Base-by-base conservation (phyloP, 495 filamentous ascomycete species). In the Trichoderma asperelloides region DNA sequence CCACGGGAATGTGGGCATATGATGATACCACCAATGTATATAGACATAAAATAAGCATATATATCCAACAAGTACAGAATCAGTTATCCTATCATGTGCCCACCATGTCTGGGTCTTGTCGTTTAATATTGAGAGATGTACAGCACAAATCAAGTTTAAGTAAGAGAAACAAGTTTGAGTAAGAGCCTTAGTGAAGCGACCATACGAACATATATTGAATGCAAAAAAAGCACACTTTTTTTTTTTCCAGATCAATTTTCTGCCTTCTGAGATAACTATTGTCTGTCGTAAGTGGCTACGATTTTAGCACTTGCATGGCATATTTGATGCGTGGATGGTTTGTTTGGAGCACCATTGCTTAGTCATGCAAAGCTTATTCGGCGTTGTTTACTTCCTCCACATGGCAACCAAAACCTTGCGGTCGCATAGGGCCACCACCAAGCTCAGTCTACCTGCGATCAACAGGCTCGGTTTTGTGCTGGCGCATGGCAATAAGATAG, bases 371-470 rank as follows among this genome's bases (percentile, higher is more conserved):
- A 23, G 16, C 47, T 23, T 11, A 18, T 40, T 6, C 11, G 28
- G 33, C 40, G 40, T 64, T 64, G 62, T 64, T 64, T 64, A 64
- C 62, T 64, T 64, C 25, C 62, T 30, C 62, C 62, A 21, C 62
- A 40, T 41, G 40, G 62, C 62, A 64, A 64, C 62, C 62, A 41
- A 64, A 64, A 63, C 62, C 21, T 40, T n/a, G 21, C 40, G 62
- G 33, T 64, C 16, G 33, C 40, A 43, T 25, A 41, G 33, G 33
- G 21, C 7, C 40, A 41, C 4, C 30, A 64, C 6, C 62, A 16
- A 64, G 40, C 30, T 64, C 33, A 37, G 33, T 37, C 5, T 37
- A 37, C 33, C 33, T 37, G 33, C 33, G 33, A 37, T 37, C 33
- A 37, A 37, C 33, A 37, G 33, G 33, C 33, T 7, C 33, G 33